Percentiles rank a stretch among this genome's conserved stretches.
Evolutionary conservation across 164 flowering plant genomes (phyloP).

Genomic region (Berberis vulgaris): DNA sequence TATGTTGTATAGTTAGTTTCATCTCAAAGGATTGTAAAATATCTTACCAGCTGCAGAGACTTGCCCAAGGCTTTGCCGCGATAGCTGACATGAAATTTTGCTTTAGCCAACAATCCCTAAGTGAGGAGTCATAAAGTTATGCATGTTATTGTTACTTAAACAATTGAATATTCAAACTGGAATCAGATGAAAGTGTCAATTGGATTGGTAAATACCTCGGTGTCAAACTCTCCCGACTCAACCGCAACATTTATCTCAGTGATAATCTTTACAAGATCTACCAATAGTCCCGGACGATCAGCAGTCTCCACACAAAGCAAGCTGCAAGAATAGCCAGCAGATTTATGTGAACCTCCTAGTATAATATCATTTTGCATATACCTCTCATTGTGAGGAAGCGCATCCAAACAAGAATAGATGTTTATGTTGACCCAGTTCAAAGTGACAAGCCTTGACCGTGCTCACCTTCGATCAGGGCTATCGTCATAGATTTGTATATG

Average conservation of each 20-base stretch:
- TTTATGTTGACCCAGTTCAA: too few species aligned
- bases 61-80: conserved; percentile 64
- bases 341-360: not conserved
- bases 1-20: not conserved
- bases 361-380: not conserved
- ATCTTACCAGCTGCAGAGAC: conserved; percentile 82
- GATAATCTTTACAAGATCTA: conserved; percentile 82
- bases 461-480: conserved; percentile 84
- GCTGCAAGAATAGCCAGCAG: conserved; percentile 28
- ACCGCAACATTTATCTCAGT: conserved; percentile 75
- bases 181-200: not conserved
- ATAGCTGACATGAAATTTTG: conserved; percentile 95
- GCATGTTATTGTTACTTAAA: not conserved
- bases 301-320: conserved; percentile 78
- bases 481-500: conserved; percentile 59
- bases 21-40: not conserved
- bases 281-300: conserved; percentile 91
- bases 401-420: too few species aligned
- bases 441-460: not conserved
- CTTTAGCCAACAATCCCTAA: conserved; percentile 92
- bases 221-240: conserved; percentile 95
- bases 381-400: too few species aligned
- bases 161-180: not conserved
- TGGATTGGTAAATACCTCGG: conserved; percentile 50
- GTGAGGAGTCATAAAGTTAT: not conserved